A percentile compares a stretch with the other conserved stretches of the same genome.
These are phyloP conservation scores for Steccherinum ochraceum DNA, from an alignment of 768 basidiomycete genomes.

Conservation along the genomic window DNA sequence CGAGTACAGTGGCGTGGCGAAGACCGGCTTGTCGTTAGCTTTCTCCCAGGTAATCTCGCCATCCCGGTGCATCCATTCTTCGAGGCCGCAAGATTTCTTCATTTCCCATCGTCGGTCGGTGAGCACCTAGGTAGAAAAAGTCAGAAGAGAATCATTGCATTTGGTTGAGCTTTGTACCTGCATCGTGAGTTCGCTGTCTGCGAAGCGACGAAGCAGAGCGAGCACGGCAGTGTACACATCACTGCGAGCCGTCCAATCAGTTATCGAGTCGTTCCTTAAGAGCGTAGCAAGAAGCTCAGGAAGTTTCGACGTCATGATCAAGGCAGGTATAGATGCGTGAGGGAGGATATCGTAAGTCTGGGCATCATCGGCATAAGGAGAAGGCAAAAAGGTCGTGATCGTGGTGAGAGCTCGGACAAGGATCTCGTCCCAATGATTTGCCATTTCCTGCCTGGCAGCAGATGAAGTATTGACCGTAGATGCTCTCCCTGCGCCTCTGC, in stretches of 20 bases:
- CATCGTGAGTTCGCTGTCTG: slow-evolving; percentile 46
- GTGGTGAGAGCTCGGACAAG: slow-evolving; percentile 32
- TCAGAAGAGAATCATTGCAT: neutral
- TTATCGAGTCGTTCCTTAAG: slow-evolving; percentile 51
- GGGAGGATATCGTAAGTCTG: slow-evolving; percentile 45
- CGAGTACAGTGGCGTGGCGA: slow-evolving; percentile 36
- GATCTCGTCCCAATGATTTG: slow-evolving; percentile 34
- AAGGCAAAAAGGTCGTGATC: slow-evolving; percentile 36
- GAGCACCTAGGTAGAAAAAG: slow-evolving; percentile 22
- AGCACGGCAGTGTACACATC: slow-evolving; percentile 45
- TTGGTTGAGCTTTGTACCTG: slow-evolving; percentile 11
- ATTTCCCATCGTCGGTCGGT: slow-evolving; percentile 34
- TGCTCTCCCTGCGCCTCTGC: neutral
- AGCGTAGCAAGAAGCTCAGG: slow-evolving; percentile 39
- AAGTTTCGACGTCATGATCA: slow-evolving; percentile 40
- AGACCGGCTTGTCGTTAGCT: slow-evolving; percentile 22
- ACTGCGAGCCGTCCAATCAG: slow-evolving; percentile 43
- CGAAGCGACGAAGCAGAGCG: slow-evolving; percentile 38
- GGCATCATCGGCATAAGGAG: slow-evolving; percentile 37
- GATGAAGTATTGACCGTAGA: neutral
- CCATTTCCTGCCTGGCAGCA: slow-evolving; percentile 10
- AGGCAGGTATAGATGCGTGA: slow-evolving; percentile 34
- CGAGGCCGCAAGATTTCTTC: slow-evolving; percentile 33
- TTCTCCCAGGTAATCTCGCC: slow-evolving; percentile 37
- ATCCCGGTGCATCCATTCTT: slow-evolving; percentile 42